Conservation (phyloP, 108 stramenopile genomes). For the Fragilariopsis cylindrus region DNA sequence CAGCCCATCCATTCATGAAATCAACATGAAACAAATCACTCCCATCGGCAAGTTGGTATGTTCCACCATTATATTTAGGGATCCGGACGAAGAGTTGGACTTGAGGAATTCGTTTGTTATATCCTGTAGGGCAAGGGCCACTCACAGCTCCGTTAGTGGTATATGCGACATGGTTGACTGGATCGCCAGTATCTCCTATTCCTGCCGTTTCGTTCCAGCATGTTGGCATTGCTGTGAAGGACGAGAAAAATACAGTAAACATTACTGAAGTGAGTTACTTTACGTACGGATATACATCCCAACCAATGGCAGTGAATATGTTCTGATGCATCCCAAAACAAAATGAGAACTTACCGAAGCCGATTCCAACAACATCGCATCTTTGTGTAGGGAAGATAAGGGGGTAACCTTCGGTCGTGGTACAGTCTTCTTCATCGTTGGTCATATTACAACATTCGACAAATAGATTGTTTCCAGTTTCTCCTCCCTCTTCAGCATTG, state of each 20-base stretch:
- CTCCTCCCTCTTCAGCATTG: slow-evolving; percentile 16
- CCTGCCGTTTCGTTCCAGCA: slow-evolving; percentile 28
- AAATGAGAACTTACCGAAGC: not conserved
- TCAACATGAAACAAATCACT: slow-evolving; percentile 3
- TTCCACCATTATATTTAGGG: not conserved
- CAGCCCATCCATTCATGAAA: slow-evolving; percentile 37
- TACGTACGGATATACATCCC: not conserved
- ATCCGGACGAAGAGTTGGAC: slow-evolving; percentile 38
- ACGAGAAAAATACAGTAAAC: slow-evolving; percentile 9
- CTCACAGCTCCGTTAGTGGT: slow-evolving; percentile 30
- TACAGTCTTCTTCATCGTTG: slow-evolving; percentile 7
- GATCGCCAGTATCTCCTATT: slow-evolving; percentile 9
- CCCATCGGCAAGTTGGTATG: slow-evolving; percentile 17
- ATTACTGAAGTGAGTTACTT: not conserved
- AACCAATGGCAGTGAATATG: slow-evolving; percentile 4
- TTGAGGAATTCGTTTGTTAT: slow-evolving; percentile 30
- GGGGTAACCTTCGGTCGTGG: not conserved
- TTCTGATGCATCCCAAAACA: no score
- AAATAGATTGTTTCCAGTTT: slow-evolving; percentile 15
- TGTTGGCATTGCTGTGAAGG: slow-evolving; percentile 30
- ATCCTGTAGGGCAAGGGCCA: slow-evolving; percentile 26
- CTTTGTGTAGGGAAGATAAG: not conserved
- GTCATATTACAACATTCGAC: slow-evolving; percentile 30
- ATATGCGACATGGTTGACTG: slow-evolving; percentile 30
- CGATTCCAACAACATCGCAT: slow-evolving; percentile 4